phyloP scores from a whole-genome alignment of 2,329 filamentous ascomycete species.

The Rachicladosporium sp. region DNA sequence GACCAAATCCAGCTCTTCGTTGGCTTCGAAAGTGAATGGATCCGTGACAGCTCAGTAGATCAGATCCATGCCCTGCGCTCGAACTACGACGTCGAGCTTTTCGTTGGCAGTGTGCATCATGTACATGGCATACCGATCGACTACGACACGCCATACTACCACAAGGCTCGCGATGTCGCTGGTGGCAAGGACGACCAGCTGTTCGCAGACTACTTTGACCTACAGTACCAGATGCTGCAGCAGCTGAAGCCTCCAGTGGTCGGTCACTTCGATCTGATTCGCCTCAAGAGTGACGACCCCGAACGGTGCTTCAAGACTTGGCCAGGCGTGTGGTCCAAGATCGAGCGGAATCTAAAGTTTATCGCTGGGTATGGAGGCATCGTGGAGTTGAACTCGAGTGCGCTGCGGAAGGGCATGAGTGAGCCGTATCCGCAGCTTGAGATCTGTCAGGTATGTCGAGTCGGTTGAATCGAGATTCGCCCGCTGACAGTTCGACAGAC shows the following conservation, averaged over 20 bases:
- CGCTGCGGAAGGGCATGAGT: slow-evolving; percentile 72
- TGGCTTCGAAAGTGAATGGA: slow-evolving; percentile 90
- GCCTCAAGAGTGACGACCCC: slow-evolving; percentile 62
- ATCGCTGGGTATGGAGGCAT: slow-evolving; percentile 65
- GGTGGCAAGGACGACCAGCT: slow-evolving; percentile 59
- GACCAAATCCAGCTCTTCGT: slow-evolving; percentile 64
- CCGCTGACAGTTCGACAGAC: slow-evolving; percentile 34
- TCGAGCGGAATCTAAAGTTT: slow-evolving; percentile 61
- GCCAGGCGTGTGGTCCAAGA: slow-evolving; percentile 56
- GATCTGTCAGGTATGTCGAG: slow-evolving; percentile 55
- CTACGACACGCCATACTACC: slow-evolving; percentile 60
- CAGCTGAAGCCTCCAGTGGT: slow-evolving; percentile 63
- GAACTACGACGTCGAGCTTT: slow-evolving; percentile 65
- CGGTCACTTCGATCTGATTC: slow-evolving; percentile 87
- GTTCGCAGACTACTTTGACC: slow-evolving; percentile 76
- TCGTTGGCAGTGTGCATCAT: slow-evolving; percentile 88
- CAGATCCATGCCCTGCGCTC: slow-evolving; percentile 48
- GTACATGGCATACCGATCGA: slow-evolving; percentile 80
- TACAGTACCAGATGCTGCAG: slow-evolving; percentile 69
- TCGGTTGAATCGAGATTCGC: neutral
- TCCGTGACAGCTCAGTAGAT: slow-evolving; percentile 53
- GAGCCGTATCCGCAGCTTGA: slow-evolving; percentile 78
- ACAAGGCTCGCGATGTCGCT: slow-evolving; percentile 43
- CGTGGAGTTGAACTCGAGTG: slow-evolving; percentile 81
- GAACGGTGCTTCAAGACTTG: slow-evolving; percentile 36